Percentiles rank a stretch among this genome's conserved stretches.
Conservation (phyloP, 139 green algal genomes). For the Gonium pectorale region DNA sequence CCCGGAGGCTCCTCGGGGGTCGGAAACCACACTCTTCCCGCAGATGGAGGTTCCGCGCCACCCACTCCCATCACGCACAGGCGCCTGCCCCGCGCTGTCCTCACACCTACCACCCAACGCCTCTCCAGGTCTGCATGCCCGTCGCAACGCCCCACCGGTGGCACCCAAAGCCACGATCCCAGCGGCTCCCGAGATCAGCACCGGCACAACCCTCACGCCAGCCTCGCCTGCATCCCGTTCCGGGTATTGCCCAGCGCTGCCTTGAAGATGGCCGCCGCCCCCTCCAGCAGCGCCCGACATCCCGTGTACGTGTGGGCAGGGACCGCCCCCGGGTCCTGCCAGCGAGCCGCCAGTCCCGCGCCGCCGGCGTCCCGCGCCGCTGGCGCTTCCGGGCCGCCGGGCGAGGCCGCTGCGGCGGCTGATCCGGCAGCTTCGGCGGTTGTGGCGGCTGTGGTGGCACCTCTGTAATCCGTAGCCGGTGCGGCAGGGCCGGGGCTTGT, state of each 20-base stretch:
- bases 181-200: too few relatives aligned
- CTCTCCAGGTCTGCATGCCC: too few relatives aligned
- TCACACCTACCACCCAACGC: background rate
- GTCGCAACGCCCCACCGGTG: too few relatives aligned
- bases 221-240: background rate
- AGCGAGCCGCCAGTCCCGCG: background rate
- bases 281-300: slow-evolving; percentile 36
- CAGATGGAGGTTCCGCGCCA: too few relatives aligned
- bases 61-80: too few relatives aligned
- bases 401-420: background rate
- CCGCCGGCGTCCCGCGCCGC: background rate
- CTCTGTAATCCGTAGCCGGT: too few relatives aligned
- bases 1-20: too few relatives aligned
- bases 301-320: background rate
- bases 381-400: background rate
- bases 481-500: too few relatives aligned
- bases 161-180: too few relatives aligned
- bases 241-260: background rate
- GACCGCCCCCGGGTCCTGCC: slow-evolving; percentile 15
- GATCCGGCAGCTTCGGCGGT: background rate
- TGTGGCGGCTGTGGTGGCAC: background rate
- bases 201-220: too few relatives aligned
- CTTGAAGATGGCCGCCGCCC: slow-evolving; percentile 8
- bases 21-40: too few relatives aligned
- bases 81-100: too few relatives aligned